Evolutionary conservation across 116 monocot species (phyloP), one percentile per base, ranked within the genome.

Genomic region (Trichopus zeylanicus): DNA sequence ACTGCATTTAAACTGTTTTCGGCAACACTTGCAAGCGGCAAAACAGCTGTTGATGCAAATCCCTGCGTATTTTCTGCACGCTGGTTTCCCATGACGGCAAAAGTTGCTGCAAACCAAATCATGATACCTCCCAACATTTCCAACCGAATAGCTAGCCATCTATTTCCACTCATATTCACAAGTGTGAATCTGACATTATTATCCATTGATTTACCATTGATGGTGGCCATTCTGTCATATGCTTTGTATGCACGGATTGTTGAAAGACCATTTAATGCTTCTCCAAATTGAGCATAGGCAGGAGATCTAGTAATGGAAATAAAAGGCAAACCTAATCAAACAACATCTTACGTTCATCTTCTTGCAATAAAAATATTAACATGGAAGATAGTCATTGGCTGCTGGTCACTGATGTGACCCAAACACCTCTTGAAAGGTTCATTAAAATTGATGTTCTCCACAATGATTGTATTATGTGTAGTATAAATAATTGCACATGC

Each of bases 1-100:
- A 97, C 97, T 67, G 97, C 87, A 84, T 91, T 97, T 63, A 97
- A 75, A 71, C 97, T 97, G 37, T 91, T 97, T 71, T 97, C 97
- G 46, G 97, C 97, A 39, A 97, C 73, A 69, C 97, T 97, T 51
- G 97, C 97, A 66, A 90, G 79, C 18, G 91, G 65, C 59, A 97
- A 70, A 64, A 87, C 84, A 58, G 77, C 70, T 26, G 87, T 87
- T 67, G 97, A 97, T 6, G 97, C 97, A 77, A 91, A 91, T 48
- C 74, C 87, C 66, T 76, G 65, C 63, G 87, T 91, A 68, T 91
- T 75, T 60, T 79, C 79, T 21, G 87, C 51, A 62, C 77, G 71
- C 60, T 97, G 97, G 60, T 87, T 97, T 79, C 91, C 77, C 84
- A 97, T 64, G 31, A 97, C 91, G 19, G 91, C 97, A 77, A 97